A percentile compares a stretch with the other conserved stretches of the same genome.
Evolutionary conservation across 208 protist genomes (phyloP).

Genomic region (Trypanosomatidae sp.): DNA sequence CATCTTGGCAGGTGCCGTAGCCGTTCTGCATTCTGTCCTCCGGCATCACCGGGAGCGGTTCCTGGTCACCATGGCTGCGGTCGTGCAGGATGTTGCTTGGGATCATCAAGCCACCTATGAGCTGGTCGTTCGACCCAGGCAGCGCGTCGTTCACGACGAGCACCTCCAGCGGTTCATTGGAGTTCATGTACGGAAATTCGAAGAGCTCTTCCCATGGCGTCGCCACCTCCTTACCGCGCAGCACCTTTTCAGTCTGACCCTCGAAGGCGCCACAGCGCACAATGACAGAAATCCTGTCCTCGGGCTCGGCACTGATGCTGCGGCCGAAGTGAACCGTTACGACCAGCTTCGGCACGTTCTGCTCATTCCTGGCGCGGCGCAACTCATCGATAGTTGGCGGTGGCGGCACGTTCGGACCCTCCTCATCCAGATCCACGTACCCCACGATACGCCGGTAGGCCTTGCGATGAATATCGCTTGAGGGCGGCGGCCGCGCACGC

Average conservation of each 20-base stretch:
- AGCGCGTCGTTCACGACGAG: slow-evolving; percentile 80
- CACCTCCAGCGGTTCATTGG: slow-evolving; percentile 77
- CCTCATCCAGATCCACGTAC: slow-evolving; percentile 38
- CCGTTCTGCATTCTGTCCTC: slow-evolving; percentile 58
- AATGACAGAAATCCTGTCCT: slow-evolving; percentile 76
- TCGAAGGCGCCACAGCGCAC: slow-evolving; percentile 90
- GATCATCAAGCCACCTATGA: slow-evolving; percentile 75
- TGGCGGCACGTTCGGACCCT: slow-evolving; percentile 46
- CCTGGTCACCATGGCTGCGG: slow-evolving; percentile 67
- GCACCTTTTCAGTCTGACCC: slow-evolving; percentile 82
- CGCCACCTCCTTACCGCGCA: slow-evolving; percentile 56
- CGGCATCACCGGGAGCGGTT: slow-evolving; percentile 69
- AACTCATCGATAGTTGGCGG: slow-evolving; percentile 81
- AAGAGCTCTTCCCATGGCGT: slow-evolving; percentile 90
- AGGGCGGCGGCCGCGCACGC: slow-evolving; percentile 65
- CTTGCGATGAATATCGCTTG: slow-evolving; percentile 34
- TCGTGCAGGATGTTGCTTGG: slow-evolving; percentile 69
- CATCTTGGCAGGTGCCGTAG: slow-evolving; percentile 63
- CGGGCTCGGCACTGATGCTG: slow-evolving; percentile 52
- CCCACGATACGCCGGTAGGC: slow-evolving; percentile 38
- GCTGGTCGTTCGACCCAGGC: slow-evolving; percentile 50
- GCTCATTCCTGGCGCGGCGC: slow-evolving; percentile 37
- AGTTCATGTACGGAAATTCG: slow-evolving; percentile 86
- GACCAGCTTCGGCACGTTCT: slow-evolving; percentile 66
- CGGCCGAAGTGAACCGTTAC: slow-evolving; percentile 89